phyloP scores from a whole-genome alignment of 116 monocot genomes.

The Iris pallida region DNA sequence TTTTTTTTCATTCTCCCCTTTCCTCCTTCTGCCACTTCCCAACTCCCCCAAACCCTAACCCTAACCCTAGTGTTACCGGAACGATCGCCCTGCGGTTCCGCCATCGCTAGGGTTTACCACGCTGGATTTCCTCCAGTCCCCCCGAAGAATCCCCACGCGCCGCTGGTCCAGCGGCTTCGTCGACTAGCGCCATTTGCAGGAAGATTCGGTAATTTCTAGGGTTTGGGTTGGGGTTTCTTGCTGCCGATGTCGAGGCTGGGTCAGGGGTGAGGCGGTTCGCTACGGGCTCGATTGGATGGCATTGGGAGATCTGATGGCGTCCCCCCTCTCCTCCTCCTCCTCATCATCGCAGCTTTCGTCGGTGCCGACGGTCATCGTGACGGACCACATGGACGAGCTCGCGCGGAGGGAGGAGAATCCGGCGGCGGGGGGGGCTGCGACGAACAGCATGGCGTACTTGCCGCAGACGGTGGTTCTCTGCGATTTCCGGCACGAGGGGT shows the following conservation, averaged over 20 bases:
- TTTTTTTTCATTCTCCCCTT: too few relatives aligned
- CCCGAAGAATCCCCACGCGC: constrained; percentile 25
- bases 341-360: constrained; percentile 8
- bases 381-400: constrained; percentile 4
- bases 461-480: constrained; percentile 82
- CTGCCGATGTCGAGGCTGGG: constrained; percentile 7
- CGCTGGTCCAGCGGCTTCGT: constrained; percentile 35
- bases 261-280: not conserved
- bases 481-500: constrained; percentile 74
- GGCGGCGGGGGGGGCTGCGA: constrained; percentile 8
- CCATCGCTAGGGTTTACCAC: not conserved
- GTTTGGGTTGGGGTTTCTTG: not conserved
- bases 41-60: too few relatives aligned
- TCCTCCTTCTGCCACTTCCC: too few relatives aligned
- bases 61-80: not conserved
- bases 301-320: constrained; percentile 94
- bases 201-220: not conserved
- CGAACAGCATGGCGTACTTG: constrained; percentile 67
- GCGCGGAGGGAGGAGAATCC: constrained; percentile 2
- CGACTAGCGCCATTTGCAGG: constrained; percentile 11
- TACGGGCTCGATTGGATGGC: constrained; percentile 47
- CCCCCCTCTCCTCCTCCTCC: constrained; percentile 55
- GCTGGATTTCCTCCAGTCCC: constrained; percentile 14
- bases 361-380: not conserved
- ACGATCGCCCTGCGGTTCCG: constrained; percentile 16